phyloP scores from a whole-genome alignment of 208 protist species.

The Wallacemonas sp. region DNA sequence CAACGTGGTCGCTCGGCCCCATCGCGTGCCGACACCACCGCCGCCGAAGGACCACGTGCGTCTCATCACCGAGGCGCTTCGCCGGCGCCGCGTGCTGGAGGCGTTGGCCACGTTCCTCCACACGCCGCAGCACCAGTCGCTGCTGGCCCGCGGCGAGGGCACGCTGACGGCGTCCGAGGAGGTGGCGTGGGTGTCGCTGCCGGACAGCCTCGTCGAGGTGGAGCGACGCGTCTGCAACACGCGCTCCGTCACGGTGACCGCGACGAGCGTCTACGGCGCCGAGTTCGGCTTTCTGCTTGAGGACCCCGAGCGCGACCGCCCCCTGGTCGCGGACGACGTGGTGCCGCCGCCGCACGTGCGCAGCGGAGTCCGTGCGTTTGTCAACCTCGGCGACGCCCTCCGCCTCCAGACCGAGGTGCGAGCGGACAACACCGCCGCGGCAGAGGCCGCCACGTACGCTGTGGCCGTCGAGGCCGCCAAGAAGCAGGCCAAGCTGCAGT shows the following conservation, averaged over 20 bases:
- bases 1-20: slow-evolving; percentile 18
- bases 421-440: slow-evolving; percentile 63
- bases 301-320: neutral
- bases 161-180: slow-evolving; percentile 49
- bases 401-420: slow-evolving; percentile 59
- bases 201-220: slow-evolving; percentile 69
- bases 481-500: slow-evolving; percentile 52
- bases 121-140: slow-evolving; percentile 35
- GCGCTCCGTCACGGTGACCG: slow-evolving; percentile 45
- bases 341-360: slow-evolving; percentile 28
- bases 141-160: slow-evolving; percentile 30
- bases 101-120: slow-evolving; percentile 29
- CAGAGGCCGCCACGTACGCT: slow-evolving; percentile 39
- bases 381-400: slow-evolving; percentile 31
- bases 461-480: slow-evolving; percentile 49
- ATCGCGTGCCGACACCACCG: slow-evolving; percentile 28
- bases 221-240: slow-evolving; percentile 59
- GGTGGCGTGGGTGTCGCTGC: slow-evolving; percentile 65
- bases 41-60: slow-evolving; percentile 46
- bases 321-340: neutral
- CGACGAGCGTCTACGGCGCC: slow-evolving; percentile 25
- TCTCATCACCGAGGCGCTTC: slow-evolving; percentile 34
- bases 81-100: slow-evolving; percentile 66
- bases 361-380: slow-evolving; percentile 46
- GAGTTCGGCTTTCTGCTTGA: slow-evolving; percentile 54